Conservation (phyloP, 139 green algal genomes). For the Coccomyxa sp. region DNA sequence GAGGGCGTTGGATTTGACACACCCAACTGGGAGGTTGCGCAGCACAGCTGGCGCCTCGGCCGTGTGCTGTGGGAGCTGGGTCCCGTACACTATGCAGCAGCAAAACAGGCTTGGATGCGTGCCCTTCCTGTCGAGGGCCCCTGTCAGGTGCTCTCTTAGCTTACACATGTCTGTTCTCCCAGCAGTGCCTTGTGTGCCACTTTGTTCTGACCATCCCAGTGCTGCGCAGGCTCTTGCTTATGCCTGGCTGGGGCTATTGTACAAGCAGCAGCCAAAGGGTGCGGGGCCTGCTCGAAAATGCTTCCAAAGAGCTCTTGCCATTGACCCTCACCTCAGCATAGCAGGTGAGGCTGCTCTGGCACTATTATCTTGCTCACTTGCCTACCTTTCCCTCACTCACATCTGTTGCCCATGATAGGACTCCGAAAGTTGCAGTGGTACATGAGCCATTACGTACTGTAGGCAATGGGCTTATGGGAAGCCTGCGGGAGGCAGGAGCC, state of each 20-base stretch:
- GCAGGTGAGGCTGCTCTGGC: slow-evolving; percentile 18
- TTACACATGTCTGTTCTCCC: too few relatives aligned
- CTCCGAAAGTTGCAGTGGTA: too few relatives aligned
- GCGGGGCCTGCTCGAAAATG: slow-evolving; percentile 40
- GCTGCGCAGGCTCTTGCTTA: slow-evolving; percentile 25
- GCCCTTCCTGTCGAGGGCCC: slow-evolving; percentile 36
- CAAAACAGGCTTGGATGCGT: slow-evolving; percentile 23
- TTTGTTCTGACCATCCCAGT: background rate
- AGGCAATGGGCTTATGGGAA: slow-evolving; percentile 43
- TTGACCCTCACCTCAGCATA: slow-evolving; percentile 57
- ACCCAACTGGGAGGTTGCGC: slow-evolving; percentile 14
- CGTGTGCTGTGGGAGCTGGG: slow-evolving; percentile 40
- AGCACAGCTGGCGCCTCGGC: slow-evolving; percentile 29
- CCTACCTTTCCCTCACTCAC: too few relatives aligned
- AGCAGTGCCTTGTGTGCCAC: background rate
- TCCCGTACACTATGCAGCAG: slow-evolving; percentile 5
- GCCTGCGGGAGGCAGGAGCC: slow-evolving; percentile 24
- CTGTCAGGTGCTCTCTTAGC: background rate
- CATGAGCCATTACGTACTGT: too few relatives aligned
- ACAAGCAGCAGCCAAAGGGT: slow-evolving; percentile 33
- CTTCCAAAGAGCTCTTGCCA: slow-evolving; percentile 57
- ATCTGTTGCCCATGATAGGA: too few relatives aligned
- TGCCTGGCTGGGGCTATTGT: slow-evolving; percentile 53
- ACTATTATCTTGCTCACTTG: background rate
- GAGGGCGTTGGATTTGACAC: background rate